Conservation (phyloP, 1,284 basidiomycete genomes). For the Apiotrichum mycotoxinovorans region DNA sequence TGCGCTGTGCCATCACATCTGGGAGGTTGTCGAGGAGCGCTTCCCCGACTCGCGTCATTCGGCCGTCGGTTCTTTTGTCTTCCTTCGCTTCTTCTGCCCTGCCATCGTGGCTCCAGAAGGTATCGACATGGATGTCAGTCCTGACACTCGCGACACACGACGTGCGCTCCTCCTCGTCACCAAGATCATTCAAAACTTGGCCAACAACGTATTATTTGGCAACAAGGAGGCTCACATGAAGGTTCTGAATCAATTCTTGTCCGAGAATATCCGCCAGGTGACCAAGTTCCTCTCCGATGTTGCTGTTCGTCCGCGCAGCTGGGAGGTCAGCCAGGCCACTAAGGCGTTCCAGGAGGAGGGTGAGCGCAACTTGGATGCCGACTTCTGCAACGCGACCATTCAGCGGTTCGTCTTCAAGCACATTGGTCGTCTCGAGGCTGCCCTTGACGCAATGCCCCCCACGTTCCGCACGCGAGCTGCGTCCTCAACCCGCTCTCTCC, state of each 20-base stretch:
- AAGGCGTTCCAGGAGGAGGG: conserved; percentile 37
- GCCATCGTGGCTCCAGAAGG: conserved; percentile 80
- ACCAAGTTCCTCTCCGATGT: conserved; percentile 78
- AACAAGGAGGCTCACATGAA: conserved; percentile 79
- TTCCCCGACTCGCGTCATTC: conserved; percentile 83
- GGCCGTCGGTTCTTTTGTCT: conserved; percentile 86
- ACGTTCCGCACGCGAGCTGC: conserved; percentile 23
- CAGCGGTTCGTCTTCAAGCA: conserved; percentile 43
- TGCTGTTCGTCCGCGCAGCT: conserved; percentile 52
- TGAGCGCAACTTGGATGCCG: conserved; percentile 33
- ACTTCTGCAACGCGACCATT: conserved; percentile 38
- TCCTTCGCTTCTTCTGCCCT: conserved; percentile 69
- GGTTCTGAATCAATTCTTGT: conserved; percentile 71
- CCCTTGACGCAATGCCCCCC: conserved; percentile 30
- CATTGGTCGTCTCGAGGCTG: conserved; percentile 28
- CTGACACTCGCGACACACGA: conserved; percentile 60
- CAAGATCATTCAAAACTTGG: conserved; percentile 86
- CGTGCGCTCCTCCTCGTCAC: conserved; percentile 79
- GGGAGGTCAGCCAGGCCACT: conserved; percentile 35
- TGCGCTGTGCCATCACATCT: conserved; percentile 80
- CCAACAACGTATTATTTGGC: conserved; percentile 87
- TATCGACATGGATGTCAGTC: conserved; percentile 74
- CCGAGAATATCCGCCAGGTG: conserved; percentile 71
- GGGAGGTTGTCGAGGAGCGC: conserved; percentile 69
- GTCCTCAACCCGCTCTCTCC: conserved; percentile 23